Conservation (phyloP, 2,329 filamentous ascomycete species). For the Aspergillus neotritici region DNA sequence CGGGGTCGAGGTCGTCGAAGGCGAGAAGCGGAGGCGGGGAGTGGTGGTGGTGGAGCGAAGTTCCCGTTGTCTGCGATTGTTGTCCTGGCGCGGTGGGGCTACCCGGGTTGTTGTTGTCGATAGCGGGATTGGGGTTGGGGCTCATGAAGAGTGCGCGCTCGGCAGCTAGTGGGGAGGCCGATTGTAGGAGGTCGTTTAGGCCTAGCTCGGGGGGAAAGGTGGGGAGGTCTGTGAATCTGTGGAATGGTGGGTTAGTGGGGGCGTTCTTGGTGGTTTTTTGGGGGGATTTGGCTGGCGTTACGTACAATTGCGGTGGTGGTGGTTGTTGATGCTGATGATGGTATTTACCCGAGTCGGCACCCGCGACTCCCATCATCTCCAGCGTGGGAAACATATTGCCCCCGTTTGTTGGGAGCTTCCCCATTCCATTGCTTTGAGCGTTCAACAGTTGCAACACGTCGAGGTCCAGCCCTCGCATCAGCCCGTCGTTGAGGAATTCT, state of each 20-base stretch:
- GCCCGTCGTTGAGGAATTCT: neutral
- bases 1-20: constrained; percentile 15
- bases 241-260: neutral
- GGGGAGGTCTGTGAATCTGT: constrained; percentile 4
- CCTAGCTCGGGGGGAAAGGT: neutral
- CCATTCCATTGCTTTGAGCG: neutral
- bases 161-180: constrained; percentile 17
- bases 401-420: too few species aligned
- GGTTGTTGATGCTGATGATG: too few species aligned
- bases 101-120: constrained; percentile 7
- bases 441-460: constrained; percentile 5
- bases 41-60: constrained; percentile 8
- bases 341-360: too few species aligned
- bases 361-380: neutral
- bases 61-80: too few species aligned
- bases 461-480: neutral
- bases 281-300: too few species aligned
- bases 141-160: constrained; percentile 22
- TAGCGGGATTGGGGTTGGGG: constrained; percentile 7
- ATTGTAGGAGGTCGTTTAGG: constrained; percentile 14
- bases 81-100: too few species aligned
- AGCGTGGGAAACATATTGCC: neutral
- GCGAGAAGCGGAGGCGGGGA: constrained; percentile 1
- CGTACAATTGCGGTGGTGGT: too few species aligned
- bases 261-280: too few species aligned